These are phyloP conservation scores for Naganishia randhawae DNA, from an alignment of 768 basidiomycete species.

Conservation along the genomic window DNA sequence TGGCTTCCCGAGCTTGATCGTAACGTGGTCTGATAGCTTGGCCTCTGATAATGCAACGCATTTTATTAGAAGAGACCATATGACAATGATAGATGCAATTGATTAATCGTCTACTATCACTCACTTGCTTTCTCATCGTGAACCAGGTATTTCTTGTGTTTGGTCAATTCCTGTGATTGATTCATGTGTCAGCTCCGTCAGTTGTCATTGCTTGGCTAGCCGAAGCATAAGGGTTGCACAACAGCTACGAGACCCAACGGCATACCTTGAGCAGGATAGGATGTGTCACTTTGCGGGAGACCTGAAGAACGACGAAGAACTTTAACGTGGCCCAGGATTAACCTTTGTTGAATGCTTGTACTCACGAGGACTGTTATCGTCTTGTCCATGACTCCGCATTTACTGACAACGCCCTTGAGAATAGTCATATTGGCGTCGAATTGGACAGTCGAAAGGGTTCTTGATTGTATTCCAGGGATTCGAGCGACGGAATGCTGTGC, in stretches of 20 bases:
- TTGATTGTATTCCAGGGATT: not conserved
- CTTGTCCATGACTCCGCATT: conserved; percentile 45
- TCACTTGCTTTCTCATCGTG: conserved; percentile 45
- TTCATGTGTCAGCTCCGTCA: not conserved
- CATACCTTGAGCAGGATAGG: conserved; percentile 41
- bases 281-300: conserved; percentile 41
- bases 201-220: not conserved
- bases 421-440: conserved; percentile 26
- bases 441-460: not conserved
- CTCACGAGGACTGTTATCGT: conserved; percentile 47
- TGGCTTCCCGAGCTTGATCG: conserved; percentile 43
- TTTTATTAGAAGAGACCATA: not conserved
- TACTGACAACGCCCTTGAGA: conserved; percentile 44
- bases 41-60: conserved; percentile 30
- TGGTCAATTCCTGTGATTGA: conserved; percentile 28
- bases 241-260: not conserved
- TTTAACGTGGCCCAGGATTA: too few relatives aligned
- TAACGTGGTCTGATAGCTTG: conserved; percentile 38
- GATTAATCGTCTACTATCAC: conserved; percentile 6
- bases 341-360: not conserved
- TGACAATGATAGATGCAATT: not conserved
- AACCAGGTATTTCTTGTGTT: conserved; percentile 42
- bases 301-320: conserved; percentile 24
- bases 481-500: not conserved
- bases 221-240: not conserved